A percentile compares a stretch with the other conserved stretches of the same genome.
Evolutionary conservation across 768 basidiomycete genomes (phyloP).

Genomic region (Pleurotus cornucopiae): DNA sequence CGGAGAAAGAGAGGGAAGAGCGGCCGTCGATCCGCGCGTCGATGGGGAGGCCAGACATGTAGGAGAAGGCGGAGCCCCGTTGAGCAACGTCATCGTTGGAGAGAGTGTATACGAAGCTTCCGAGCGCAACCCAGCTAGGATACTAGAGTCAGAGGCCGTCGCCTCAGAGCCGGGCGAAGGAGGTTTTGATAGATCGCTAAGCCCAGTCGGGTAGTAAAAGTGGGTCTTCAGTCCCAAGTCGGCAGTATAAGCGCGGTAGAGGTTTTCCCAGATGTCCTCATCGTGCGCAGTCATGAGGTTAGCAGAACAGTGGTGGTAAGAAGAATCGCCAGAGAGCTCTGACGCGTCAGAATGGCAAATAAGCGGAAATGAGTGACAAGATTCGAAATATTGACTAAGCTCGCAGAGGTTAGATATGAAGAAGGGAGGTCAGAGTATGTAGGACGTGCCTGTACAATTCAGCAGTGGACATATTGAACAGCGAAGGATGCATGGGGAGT

Average conservation of each 20-base stretch:
- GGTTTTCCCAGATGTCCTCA: constrained; percentile 1
- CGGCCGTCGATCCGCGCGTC: neutral
- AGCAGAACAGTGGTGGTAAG: neutral
- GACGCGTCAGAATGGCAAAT: constrained; percentile 2
- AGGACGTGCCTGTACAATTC: neutral
- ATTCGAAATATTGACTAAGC: constrained; percentile 6
- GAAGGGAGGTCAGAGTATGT: neutral
- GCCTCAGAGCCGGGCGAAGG: neutral
- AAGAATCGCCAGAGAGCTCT: neutral
- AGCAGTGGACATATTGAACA: constrained; percentile 5
- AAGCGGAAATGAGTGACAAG: constrained; percentile 5
- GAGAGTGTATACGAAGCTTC: neutral
- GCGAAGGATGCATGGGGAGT: neutral
- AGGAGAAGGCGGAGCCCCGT: constrained; percentile 3
- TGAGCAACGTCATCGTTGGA: constrained; percentile 1
- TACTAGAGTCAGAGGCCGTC: neutral
- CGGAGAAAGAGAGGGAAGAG: neutral
- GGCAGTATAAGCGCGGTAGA: neutral
- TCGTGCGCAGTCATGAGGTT: neutral
- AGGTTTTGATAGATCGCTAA: neutral
- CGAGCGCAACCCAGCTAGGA: neutral
- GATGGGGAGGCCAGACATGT: neutral
- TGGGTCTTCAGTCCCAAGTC: neutral
- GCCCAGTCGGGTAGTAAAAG: constrained; percentile 5
- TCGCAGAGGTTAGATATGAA: neutral